Base-by-base conservation (phyloP, 768 basidiomycete species). In the Podaxis sp. region DNA sequence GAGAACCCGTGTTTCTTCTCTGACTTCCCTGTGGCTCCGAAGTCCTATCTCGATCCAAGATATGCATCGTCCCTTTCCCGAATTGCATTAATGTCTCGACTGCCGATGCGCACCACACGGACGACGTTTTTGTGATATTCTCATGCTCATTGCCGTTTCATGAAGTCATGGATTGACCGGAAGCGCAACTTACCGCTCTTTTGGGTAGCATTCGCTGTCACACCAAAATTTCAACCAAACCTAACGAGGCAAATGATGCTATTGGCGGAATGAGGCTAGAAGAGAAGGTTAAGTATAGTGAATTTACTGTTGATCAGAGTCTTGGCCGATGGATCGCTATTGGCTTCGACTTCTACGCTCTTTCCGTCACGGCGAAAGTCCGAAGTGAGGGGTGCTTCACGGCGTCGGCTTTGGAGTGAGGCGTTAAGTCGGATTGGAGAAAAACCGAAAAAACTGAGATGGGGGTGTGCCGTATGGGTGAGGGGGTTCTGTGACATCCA, bases 401-500 rank as follows among this genome's bases (percentile, higher is more conserved):
- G 7, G 13, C 38, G 37, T 40, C 25, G 54, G 38, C 19, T 46
- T 40, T 22, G 22, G 38, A 62, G 19, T 25, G 46, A 55, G 60
- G 60, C n/a, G 60, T 47, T 62, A 55, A 56, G 56, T 50, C 61
- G 55, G 61, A 37, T 25, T 25, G 47, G 13, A n/a, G 3, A n/a
- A 22, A 43, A 59, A 24, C 12, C 43, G 9, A 36, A 27, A 4
- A 59, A 53, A 53, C n/a, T 59, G 50, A 55, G 40, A 27, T 27
- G 12, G 27, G 9, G 29, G 12, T 40, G 11, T 19, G 37, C n/a
- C 19, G 55, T 19, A 12, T 19, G 19, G 22, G 22, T 29, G 22
- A 36, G 43, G 54, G 59, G 59, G 40, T 41, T 40, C 38, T 55
- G 61, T 55, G 47, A 62, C 61, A 62, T 52, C 7, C 29, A 33